Base-by-base conservation (phyloP, 2,329 filamentous ascomycete genomes). In the Celoporthe dispersa region DNA sequence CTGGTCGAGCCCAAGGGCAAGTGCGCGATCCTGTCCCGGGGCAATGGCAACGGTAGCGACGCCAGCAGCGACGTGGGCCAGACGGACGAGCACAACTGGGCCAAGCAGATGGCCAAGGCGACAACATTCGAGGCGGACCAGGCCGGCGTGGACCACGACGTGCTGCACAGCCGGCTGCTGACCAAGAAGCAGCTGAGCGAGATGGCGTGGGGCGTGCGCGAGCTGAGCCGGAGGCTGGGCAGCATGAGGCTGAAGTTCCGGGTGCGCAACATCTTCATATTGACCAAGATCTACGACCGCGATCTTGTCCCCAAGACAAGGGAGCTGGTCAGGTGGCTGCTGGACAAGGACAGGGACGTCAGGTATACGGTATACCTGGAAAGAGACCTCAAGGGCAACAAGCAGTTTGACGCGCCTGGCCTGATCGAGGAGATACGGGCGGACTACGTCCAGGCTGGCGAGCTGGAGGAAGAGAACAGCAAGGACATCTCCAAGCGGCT, bases 111-210 rank as follows among this genome's bases (percentile, higher is more conserved):
- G 75, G 79, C 79, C 64, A 84, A 81, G 73, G 79, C 78, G 75
- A 78, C 78, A 75, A 78, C 78, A 68, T 82, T 83, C 1, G 67
- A 73, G n/a, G 37, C 70, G 41, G 73, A 74, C 64, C 68, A 70
- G 70, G 71, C 68, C 37, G 41, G 60, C 28, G 73, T 77, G 37
- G 68, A 75, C 35, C 75, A 77, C 41, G 69, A 75, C 41, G 75
- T 71, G 8, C 75, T 86, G 57, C 86, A 88, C 76, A 89, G 86
- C 70, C 88, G 95, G n/a, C 87, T 98, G 64, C 85, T 98, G 74
- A 98, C 94, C 1, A 98, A 98, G 83, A 94, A 93, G 79, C 94
- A 99, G 80, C 85, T 99, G 57, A 94, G 92, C 19, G 96, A 98
- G 76, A 98, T 99, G 95, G 94, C 95, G 0, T 94, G 95, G 89